Evolutionary conservation across 2,329 filamentous ascomycete genomes (phyloP), one percentile per base, ranked within the genome.

Genomic region (Xylaria sp.): DNA sequence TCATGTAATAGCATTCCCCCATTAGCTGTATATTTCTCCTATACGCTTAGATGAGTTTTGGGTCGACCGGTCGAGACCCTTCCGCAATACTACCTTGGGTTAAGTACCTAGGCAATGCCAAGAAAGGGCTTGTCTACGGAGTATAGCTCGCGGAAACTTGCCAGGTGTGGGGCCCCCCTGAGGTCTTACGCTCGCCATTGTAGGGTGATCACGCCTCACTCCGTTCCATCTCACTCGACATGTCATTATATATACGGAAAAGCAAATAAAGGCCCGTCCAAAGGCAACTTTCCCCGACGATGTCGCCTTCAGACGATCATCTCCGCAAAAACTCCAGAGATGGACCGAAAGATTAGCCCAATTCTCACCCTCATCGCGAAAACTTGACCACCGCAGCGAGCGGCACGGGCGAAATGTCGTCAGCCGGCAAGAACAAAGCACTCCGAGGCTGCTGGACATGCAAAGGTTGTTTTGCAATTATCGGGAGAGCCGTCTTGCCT

Each of bases 341-440:
- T 16, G 27, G 32, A 16, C 42, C 9, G 37, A 50, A 44, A 2
- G 29, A 42, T 27, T 29, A 16, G 37, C 29, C n/a, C 16, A 35
- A 21, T 25, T 23, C 2, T 5, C 21, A 21, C 21, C 23, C 16
- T 53, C n/a, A 13, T 62, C 66, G 58, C 58, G 35, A 44, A 59
- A 69, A 63, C 42, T 70, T 64, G 1, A 77, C 74, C 1, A 78
- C 25, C 72, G 69, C 2, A 70, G 35, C 51, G 27, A 10, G 70
- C 64, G 70, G 70, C 61, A 23, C 5, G 1, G 64, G 51, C 35
- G 12, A 60, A 40, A 69, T 63, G 66, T 35, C 51, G 16, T 29
- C 63, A 6, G 25, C 32, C 18, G 51, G 25, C 48, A 69, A 66
- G 37, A 69, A 66, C 4, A 66, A 69, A 40, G 42, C 60, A 32